Conservation (phyloP, 2,329 filamentous ascomycete genomes). For the Pyrenophora tritici-repentis region DNA sequence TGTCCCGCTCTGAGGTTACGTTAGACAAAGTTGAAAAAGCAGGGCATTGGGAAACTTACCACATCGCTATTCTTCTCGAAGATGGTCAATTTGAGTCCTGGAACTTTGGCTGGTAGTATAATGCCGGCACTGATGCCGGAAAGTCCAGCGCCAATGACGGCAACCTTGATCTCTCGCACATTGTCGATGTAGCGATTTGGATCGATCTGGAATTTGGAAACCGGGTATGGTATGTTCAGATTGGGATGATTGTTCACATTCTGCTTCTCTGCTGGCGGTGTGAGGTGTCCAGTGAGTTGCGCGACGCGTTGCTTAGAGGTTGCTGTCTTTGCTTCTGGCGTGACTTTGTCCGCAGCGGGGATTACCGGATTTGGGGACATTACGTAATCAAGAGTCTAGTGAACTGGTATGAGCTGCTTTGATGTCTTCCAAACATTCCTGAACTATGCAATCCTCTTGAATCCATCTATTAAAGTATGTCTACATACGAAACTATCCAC, state of each 20-base stretch:
- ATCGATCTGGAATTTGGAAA: conserved; percentile 36
- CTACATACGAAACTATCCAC: background rate
- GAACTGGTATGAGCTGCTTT: background rate
- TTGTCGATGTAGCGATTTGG: conserved; percentile 36
- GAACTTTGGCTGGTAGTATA: conserved; percentile 70
- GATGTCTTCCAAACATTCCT: background rate
- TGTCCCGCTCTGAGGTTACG: conserved; percentile 30
- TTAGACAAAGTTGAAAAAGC: background rate
- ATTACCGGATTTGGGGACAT: conserved; percentile 26
- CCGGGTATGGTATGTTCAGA: conserved; percentile 32
- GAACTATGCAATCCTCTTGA: too few relatives aligned
- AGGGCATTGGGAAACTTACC: conserved; percentile 14
- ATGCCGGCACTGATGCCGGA: conserved; percentile 68
- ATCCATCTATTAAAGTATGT: background rate
- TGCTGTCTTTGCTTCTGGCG: conserved; percentile 16
- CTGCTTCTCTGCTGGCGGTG: conserved; percentile 22
- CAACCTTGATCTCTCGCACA: conserved; percentile 53
- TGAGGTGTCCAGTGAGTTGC: conserved; percentile 36
- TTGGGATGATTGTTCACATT: conserved; percentile 14
- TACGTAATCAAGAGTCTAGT: conserved; percentile 1
- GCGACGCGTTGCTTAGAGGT: conserved; percentile 32
- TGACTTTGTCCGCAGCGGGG: conserved; percentile 17
- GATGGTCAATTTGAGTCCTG: conserved; percentile 63
- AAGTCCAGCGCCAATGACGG: conserved; percentile 68
- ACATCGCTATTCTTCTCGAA: conserved; percentile 55